phyloP scores from a whole-genome alignment of 2,329 filamentous ascomycete genomes.

The Aspergillus novoparasiticus region DNA sequence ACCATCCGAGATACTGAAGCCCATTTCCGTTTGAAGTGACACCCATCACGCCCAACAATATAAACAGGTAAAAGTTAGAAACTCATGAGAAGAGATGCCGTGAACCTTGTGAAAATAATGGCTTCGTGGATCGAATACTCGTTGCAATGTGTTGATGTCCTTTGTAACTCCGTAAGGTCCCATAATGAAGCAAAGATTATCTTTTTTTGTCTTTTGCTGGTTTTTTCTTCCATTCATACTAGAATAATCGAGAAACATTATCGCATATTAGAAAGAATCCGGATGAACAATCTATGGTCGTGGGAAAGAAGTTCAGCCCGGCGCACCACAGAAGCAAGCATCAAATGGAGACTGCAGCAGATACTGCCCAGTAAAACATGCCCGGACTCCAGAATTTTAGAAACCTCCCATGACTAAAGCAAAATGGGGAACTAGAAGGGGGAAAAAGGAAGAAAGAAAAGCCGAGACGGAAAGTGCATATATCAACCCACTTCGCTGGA shows the following conservation, averaged over 20 bases:
- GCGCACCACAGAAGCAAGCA: constrained; percentile 32
- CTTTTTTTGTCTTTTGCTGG: constrained; percentile 25
- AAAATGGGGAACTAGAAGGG: constrained; percentile 18
- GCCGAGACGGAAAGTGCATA: constrained; percentile 30
- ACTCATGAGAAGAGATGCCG: constrained; percentile 1
- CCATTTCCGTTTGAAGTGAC: not conserved
- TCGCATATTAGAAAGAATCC: constrained; percentile 15
- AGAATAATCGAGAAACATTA: constrained; percentile 24
- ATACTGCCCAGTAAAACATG: constrained; percentile 38
- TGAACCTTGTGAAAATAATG: not conserved
- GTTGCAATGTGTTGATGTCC: not conserved
- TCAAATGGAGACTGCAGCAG: constrained; percentile 26
- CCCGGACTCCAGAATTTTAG: constrained; percentile 40
- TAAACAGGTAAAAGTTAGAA: not conserved
- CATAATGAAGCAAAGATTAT: constrained; percentile 11
- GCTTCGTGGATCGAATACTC: not conserved
- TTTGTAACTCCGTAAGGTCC: not conserved
- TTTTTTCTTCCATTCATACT: constrained; percentile 33
- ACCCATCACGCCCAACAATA: not conserved
- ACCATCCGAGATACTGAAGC: not conserved
- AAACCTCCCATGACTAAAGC: constrained; percentile 32
- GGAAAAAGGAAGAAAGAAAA: constrained; percentile 8
- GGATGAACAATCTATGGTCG: constrained; percentile 37
- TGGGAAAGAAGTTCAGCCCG: constrained; percentile 32
- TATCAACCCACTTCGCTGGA: constrained; percentile 26